These are phyloP conservation scores for Malus domestica DNA, from an alignment of 306 rosid species.

Conservation along the genomic window ASM211411v1 NC_041790.1:5953001-5953500, in stretches of 20 bases:
- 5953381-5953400: slow-evolving; percentile 24
- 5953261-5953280: not conserved
- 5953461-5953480: not conserved
- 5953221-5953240: too few species aligned
- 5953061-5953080: too few species aligned
- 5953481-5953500: not conserved
- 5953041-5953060: too few species aligned
- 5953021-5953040: too few species aligned
- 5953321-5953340: not conserved
- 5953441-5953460: not conserved
- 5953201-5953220: not conserved
- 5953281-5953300: not conserved
- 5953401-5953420: slow-evolving; percentile 3
- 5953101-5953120: too few species aligned
- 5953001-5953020: too few species aligned
- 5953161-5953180: not conserved
- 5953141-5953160: not conserved
- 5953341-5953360: not conserved
- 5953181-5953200: too few species aligned
- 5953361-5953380: slow-evolving; percentile 17
- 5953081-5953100: too few species aligned
- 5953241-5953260: too few species aligned
- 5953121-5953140: not conserved
- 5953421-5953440: not conserved
- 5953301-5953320: not conserved